A percentile compares a stretch with the other conserved stretches of the same genome.
These are phyloP conservation scores for Aspergillus neoniger DNA, from an alignment of 2,329 filamentous ascomycete species.

Conservation along the genomic window DNA sequence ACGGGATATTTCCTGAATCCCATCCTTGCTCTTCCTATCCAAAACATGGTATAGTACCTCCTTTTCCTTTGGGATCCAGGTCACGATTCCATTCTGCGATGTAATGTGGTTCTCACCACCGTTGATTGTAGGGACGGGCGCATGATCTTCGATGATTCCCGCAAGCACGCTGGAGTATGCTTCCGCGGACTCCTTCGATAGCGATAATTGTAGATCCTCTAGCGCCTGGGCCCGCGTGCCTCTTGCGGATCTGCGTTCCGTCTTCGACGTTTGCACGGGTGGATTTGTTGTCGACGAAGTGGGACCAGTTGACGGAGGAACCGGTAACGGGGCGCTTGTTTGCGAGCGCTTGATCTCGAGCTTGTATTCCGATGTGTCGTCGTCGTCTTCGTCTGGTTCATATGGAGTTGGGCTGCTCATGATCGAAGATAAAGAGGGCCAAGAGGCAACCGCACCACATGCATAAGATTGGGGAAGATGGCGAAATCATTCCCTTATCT, in stretches of 20 bases:
- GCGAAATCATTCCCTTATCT: constrained; percentile 27
- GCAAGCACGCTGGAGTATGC: constrained; percentile 58
- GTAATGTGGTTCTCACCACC: constrained; percentile 32
- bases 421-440: constrained; percentile 52
- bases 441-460: constrained; percentile 36
- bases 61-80: constrained; percentile 75
- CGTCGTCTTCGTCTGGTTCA: constrained; percentile 34
- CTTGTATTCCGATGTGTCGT: constrained; percentile 26
- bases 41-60: constrained; percentile 67
- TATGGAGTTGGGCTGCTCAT: constrained; percentile 43
- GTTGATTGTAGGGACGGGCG: constrained; percentile 11
- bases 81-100: constrained; percentile 67
- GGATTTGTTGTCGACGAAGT: neutral
- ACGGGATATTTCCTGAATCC: constrained; percentile 63
- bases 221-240: constrained; percentile 17
- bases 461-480: constrained; percentile 21
- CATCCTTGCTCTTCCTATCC: constrained; percentile 62
- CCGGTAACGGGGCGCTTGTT: constrained; percentile 1
- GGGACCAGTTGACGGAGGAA: neutral
- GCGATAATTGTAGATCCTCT: constrained; percentile 16
- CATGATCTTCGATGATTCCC: constrained; percentile 52
- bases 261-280: constrained; percentile 1
- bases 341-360: constrained; percentile 16
- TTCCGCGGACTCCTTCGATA: constrained; percentile 50
- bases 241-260: neutral